Base-by-base conservation (phyloP, 345 rosid genomes). In the Zanthoxylum bungeanum region DNA sequence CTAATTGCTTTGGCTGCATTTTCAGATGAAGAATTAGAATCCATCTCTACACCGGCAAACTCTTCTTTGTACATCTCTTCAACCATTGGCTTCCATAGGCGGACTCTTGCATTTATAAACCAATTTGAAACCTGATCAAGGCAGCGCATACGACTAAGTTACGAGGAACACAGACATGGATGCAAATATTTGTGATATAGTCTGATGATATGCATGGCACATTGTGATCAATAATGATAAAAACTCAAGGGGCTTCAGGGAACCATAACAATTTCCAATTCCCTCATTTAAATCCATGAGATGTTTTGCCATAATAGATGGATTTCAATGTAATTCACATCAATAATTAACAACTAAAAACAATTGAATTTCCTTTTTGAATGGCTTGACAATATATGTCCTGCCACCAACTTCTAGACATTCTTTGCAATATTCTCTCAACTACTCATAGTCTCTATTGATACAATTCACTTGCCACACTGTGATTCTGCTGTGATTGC, bases 61-160 rank as follows among this genome's bases (percentile, higher is more conserved):
- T 95, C 99, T 78, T 95, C 98, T 85, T 90, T 92, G 92, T 95
- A 95, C 97, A 95, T 95, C 74, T 95, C 99, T 78, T 92, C 98
- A 21, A 95, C 97, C 99, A 95, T 95, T 0, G 99, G 99, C 84
- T 95, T 95, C 99, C 98, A 95, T 2, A 67, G n/a, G n/a, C n/a
- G n/a, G n/a, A n/a, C n/a, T n/a, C n/a, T n/a, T n/a, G n/a, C n/a
- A n/a, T n/a, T n/a, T n/a, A n/a, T n/a, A n/a, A n/a, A n/a, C n/a
- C n/a, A n/a, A n/a, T n/a, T n/a, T n/a, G n/a, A n/a, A n/a, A 94
- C 99, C 99, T 89, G 83, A 64, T 60, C 34, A 47, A 24, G 46
- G 37, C 28, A 47, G n/a, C n/a, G n/a, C n/a, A n/a, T n/a, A 66
- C 19, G 68, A 33, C 65, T 31, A 30, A 24, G 16, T 64, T 49